Evolutionary conservation across 192 early-diverging fungal genomes (phyloP), one percentile per base, ranked within the genome.

Genomic region (Coemansia sp.): DNA sequence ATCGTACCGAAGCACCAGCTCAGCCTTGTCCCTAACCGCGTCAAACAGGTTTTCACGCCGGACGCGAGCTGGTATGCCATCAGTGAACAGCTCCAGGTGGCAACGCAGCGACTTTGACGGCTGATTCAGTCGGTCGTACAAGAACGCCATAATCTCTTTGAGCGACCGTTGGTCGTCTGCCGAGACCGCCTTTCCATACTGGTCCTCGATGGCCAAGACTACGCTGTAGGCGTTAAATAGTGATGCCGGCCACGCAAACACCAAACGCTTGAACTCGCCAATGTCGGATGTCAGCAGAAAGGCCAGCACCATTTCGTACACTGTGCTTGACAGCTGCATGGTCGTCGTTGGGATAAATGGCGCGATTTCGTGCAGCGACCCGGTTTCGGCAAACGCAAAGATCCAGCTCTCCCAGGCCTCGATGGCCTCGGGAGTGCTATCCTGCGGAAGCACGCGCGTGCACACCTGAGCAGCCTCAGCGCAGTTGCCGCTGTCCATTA

Each of bases 401-500:
- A 98, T 78, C 94, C 93, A 95, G 19, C 83, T 60, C 57, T 97
- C 94, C 97, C 97, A 99, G 0, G 54, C 62, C 21, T 55, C 62
- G 20, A 30, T 52, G 0, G 67, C 31, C 7, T 50, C 55, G 4
- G 55, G 29, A 15, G 43, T 36, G 26, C 41, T 48, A 8, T 11
- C 25, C 1, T 88, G 69, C 9, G 82, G 74, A 31, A 99, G 76
- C 28, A 97, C 85, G 23, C 85, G 88, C 10, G 82, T 62, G 57
- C 90, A 91, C 20, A 84, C 77, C 0, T 28, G 49, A 6, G 92
- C 95, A 0, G 91, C 90, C 27, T 86, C 83, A 20, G 82, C 80
- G 23, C 58, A 85, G 12, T 83, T 73, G 73, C 83, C 83, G 50
- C 83, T 72, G 19, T 83, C 79, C 49, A 95, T 75, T n/a, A 95